Base-by-base conservation (phyloP, 163 green algal genomes). In the Prototheca wickerhamii region DNA sequence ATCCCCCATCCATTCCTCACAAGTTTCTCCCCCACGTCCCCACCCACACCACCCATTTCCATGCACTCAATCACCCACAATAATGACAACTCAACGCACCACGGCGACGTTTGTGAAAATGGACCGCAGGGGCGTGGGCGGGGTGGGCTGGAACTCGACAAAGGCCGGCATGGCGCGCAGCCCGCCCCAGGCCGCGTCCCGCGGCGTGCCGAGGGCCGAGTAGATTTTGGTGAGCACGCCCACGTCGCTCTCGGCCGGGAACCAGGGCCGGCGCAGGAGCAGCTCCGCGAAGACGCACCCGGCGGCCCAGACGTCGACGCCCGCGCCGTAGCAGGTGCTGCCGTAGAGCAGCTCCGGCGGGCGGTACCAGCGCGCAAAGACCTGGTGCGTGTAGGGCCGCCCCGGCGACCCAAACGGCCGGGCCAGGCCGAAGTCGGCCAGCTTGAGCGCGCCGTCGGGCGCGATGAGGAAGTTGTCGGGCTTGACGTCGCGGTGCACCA, bases 361-460 rank as follows among this genome's bases (percentile, higher is more conserved):
- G 5, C 91, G 75, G 72, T 97, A 97, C 91, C 91, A 96, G 2
- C 81, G 73, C 3, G 90, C 87, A 84, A 95, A 95, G 46, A 96
- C 89, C 82, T 87, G 76, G 63, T 87, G 82, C 10, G 89, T 96
- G 68, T 87, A 87, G 12, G 72, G 63, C 6, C 77, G 68, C 30
- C 90, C 80, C 25, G 85, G 86, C 44, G 77, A 87, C 67, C 81
- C 80, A 69, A 83, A 90, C 4, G 89, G 71, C 1, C 86, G 75
- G 2, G 86, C 75, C 23, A 96, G 76, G 0, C 90, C 91, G 82
- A 97, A 97, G 70, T 97, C 91, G 4, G 78, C 86, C 28, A 96
- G 75, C 76, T 94, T 95, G 17, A 97, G 73, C 33, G 72, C 53
- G 21, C 89, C 90, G 83, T 65, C 56, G 20, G 68, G 46, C 2